A percentile compares a stretch with the other conserved stretches of the same genome.
Evolutionary conservation across 306 rosid species (phyloP).

Genomic region (Vachellia collinsii): DNA sequence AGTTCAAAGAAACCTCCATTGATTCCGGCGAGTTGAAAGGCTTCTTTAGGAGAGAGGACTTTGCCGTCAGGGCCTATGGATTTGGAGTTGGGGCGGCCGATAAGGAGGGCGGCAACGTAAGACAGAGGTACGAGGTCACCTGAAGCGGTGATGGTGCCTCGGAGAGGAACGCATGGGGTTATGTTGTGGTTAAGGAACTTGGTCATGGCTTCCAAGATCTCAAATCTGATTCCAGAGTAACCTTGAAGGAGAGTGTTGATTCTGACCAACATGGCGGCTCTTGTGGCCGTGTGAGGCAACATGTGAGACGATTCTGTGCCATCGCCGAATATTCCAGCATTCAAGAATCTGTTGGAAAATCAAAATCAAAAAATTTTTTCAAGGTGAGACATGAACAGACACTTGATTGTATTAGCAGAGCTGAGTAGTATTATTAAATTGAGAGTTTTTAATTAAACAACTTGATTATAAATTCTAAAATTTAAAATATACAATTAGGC

Average conservation of each 20-base stretch:
- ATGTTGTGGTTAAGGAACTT: slow-evolving; percentile 70
- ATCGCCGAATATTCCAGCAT: slow-evolving; percentile 85
- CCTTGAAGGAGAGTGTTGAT: slow-evolving; percentile 95
- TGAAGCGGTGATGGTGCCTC: slow-evolving; percentile 85
- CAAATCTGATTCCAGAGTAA: slow-evolving; percentile 86
- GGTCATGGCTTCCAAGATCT: slow-evolving; percentile 78
- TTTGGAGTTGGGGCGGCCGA: slow-evolving; percentile 80
- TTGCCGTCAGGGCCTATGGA: slow-evolving; percentile 73
- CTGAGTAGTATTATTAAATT: too few species aligned
- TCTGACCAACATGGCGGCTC: slow-evolving; percentile 92
- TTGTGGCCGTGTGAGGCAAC: slow-evolving; percentile 69
- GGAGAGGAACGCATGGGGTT: slow-evolving; percentile 81
- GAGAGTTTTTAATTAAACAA: too few species aligned
- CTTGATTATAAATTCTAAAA: too few species aligned
- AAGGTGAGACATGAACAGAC: too few species aligned
- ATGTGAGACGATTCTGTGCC: slow-evolving; percentile 62
- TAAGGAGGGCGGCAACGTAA: slow-evolving; percentile 78
- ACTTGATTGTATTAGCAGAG: too few species aligned
- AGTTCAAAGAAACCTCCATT: slow-evolving; percentile 73
- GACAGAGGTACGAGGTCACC: slow-evolving; percentile 91
- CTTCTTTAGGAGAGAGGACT: slow-evolving; percentile 57
- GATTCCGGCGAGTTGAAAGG: slow-evolving; percentile 70
- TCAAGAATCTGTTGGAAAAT: slow-evolving; percentile 67
- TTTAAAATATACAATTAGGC: too few species aligned
- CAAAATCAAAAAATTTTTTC: not conserved